phyloP scores from a whole-genome alignment of 1,284 basidiomycete genomes.

The Naganishia liquefaciens region DNA sequence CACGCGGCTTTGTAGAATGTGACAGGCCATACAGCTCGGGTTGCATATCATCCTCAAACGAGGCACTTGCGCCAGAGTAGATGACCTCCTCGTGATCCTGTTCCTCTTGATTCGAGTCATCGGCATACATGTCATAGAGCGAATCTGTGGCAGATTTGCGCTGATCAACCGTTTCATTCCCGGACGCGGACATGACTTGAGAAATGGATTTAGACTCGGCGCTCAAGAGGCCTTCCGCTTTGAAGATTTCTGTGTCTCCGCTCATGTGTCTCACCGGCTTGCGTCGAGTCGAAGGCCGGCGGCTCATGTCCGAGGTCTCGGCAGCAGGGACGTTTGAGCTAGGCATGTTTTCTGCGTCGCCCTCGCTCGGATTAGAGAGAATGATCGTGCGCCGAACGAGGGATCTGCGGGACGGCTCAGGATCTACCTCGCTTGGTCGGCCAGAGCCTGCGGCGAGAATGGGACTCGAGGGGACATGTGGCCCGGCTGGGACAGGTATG shows the following conservation, averaged over 20 bases:
- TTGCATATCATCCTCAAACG: not conserved
- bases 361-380: constrained; percentile 3
- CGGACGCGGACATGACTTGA: constrained; percentile 7
- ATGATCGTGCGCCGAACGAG: constrained; percentile 30
- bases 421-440: no score
- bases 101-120: constrained; percentile 1
- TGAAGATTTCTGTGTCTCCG: constrained; percentile 14
- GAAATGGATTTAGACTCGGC: constrained; percentile 10
- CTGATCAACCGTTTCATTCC: not conserved
- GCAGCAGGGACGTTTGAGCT: not conserved
- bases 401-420: constrained; percentile 1
- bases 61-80: constrained; percentile 1
- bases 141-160: constrained; percentile 10
- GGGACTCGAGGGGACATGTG: no score
- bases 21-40: not conserved
- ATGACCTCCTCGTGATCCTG: constrained; percentile 21
- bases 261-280: constrained; percentile 16
- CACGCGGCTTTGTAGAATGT: constrained; percentile 2
- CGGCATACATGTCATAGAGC: constrained; percentile 26
- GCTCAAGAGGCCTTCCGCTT: constrained; percentile 6
- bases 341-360: not conserved
- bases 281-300: constrained; percentile 12
- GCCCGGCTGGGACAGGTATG: not conserved
- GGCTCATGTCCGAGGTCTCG: not conserved
- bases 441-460: no score